These are phyloP conservation scores for Pseudoturritis turrita DNA, from an alignment of 345 rosid genomes.

Conservation along the genomic window DNA sequence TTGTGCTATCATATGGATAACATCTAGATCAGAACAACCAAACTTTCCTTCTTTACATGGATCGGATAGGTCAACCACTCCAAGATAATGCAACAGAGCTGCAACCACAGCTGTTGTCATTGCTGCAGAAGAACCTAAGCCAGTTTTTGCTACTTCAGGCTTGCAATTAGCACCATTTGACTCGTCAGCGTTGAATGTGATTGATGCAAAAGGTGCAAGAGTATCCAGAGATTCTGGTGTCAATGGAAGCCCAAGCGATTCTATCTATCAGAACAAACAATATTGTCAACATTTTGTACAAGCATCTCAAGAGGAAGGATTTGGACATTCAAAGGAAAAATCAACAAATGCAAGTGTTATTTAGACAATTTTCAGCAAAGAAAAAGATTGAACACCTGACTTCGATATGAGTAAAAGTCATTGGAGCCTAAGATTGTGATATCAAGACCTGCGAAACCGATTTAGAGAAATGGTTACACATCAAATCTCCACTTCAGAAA, in stretches of 20 bases:
- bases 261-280: slow-evolving; percentile 47
- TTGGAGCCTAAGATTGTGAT: slow-evolving; percentile 85
- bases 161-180: slow-evolving; percentile 56
- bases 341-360: neutral
- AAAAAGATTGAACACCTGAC: slow-evolving; percentile 47
- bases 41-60: slow-evolving; percentile 37
- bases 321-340: neutral
- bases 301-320: neutral
- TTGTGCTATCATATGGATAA: slow-evolving; percentile 89
- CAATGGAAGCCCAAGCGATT: slow-evolving; percentile 83
- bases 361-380: neutral
- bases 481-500: neutral
- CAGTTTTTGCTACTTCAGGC: slow-evolving; percentile 99
- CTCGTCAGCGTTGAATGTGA: slow-evolving; percentile 69
- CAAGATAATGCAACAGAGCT: slow-evolving; percentile 84
- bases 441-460: slow-evolving; percentile 70
- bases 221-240: slow-evolving; percentile 68
- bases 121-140: slow-evolving; percentile 98
- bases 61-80: slow-evolving; percentile 65
- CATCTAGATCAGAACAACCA: slow-evolving; percentile 48
- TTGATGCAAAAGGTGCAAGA: slow-evolving; percentile 80
- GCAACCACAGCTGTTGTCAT: slow-evolving; percentile 96
- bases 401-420: slow-evolving; percentile 94
- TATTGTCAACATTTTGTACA: slow-evolving; percentile 17
- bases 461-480: slow-evolving; percentile 29